These are phyloP conservation scores for Rubia yunnanensis DNA, from an alignment of 257 asterid genomes.

Conservation along the genomic window DNA sequence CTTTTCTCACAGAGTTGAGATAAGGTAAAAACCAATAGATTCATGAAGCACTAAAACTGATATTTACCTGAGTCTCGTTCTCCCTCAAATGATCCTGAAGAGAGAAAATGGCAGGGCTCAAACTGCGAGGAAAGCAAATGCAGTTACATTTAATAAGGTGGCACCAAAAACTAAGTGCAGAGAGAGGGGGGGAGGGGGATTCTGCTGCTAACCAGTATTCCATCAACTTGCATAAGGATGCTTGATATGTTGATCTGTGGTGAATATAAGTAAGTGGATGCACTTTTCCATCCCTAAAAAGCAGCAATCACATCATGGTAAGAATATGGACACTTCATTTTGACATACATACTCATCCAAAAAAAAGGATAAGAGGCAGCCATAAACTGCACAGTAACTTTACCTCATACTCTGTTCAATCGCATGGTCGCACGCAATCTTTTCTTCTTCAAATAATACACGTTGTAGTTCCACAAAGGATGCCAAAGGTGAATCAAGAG, in stretches of 20 bases:
- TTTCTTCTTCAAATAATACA: conserved; percentile 81
- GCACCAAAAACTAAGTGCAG: conserved; percentile 1
- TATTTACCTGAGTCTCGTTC: conserved; percentile 75
- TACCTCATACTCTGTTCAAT: conserved; percentile 66
- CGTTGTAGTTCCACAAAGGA: conserved; percentile 77
- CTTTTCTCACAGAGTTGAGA: neutral
- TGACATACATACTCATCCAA: neutral
- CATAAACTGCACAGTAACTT: neutral
- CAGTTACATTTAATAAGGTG: conserved; percentile 11
- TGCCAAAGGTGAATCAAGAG: conserved; percentile 59
- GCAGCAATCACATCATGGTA: conserved; percentile 11
- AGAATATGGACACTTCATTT: neutral
- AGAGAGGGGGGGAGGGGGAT: neutral
- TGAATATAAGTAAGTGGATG: conserved; percentile 88
- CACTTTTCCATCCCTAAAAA: conserved; percentile 56
- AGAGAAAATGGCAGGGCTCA: conserved; percentile 79
- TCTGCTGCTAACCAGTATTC: conserved; percentile 62
- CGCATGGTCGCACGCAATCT: conserved; percentile 77
- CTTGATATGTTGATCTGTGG: conserved; percentile 93
- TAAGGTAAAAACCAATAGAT: neutral
- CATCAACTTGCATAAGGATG: conserved; percentile 96
- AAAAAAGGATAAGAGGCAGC: neutral
- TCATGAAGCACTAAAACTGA: neutral
- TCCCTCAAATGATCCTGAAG: conserved; percentile 90
- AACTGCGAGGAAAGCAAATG: conserved; percentile 40